Evolutionary conservation across 345 rosid species (phyloP), one percentile per base, ranked within the genome.

Genomic region (Euphorbia peplus): DNA sequence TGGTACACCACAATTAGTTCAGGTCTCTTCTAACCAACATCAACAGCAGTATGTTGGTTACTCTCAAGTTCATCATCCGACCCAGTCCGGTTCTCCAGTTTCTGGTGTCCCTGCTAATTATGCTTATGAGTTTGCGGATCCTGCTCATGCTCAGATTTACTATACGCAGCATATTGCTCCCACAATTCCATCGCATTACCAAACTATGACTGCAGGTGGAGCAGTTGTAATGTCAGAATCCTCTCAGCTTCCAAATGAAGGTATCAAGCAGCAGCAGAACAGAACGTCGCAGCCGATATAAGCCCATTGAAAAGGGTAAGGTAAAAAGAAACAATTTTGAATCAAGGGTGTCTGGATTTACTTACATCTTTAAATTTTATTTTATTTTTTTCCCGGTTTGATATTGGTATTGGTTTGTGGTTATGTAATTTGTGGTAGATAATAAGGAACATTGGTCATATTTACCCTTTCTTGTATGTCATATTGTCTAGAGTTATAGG

Each of bases 31-130:
- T 53, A 75, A 65, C 76, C 90, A 83, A 71, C 88, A 83, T 55
- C 98, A 93, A 70, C 96, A 88, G 47, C 98, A 85, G 12, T 91
- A 80, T 73, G 82, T 87, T 54, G 95, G 89, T 22, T 95, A 83
- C 79, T 72, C 97, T 8, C 95, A 86, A 75, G 78, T 93, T 71
- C 98, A 90, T 55, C 89, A 91, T 67, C 96, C 89, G 8, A 85
- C 96, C 50, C 96, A 90, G 79, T 86, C 96, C 48, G 84, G 82
- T 60, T 79, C 80, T 13, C 83, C 89, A 52, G 18, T 79, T 60
- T 76, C 95, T 0, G 76, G 90, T 0, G 82, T 81, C 46, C 70
- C 78, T 63, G 77, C 86, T 10, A 79, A 76, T 79, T 90, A 88
- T 47, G 85, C 81, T 37, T 91, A 86, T 71, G 99, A 90, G 68